Base-by-base conservation (phyloP, 2,329 filamentous ascomycete species). In the Talaromyces sp. region DNA sequence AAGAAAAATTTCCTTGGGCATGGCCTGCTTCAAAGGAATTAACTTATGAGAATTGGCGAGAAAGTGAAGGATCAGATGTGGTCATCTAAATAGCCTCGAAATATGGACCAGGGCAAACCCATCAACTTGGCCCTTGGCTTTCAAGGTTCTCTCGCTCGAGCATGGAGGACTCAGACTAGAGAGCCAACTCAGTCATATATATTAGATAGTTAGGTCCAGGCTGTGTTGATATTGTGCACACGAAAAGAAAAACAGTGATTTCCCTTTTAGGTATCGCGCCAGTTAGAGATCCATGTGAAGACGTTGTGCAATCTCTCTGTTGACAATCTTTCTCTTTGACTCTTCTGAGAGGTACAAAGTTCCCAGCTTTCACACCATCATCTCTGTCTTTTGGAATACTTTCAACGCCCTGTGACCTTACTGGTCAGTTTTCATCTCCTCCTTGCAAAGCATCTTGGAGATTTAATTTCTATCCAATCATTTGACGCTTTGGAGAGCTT, bases 181-280 rank as follows among this genome's bases (percentile, higher is more conserved):
- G 13, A 13, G 28, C n/a, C 2, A 48, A 19, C 33, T 3, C 19
- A 33, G 7, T 19, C 15, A 4, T 3, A 15, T 35, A 2, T 7
- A 5, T 48, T 19, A 7, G 17, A n/a, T 5, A 33, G 19, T 33
- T 13, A 33, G n/a, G 25, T 28, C 45, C 11, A 10, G 28, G 19
- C n/a, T 48, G 17, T 13, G 45, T 25, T 48, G 45, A 35, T 48
- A 35, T 39, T 40, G n/a, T 31, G 22, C 19, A 39, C 25, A 33
- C 11, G 43, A 46, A 19, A 25, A 19, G n/a, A 21, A 31, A 33
- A 48, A 10, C 10, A 25, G 9, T 17, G 28, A 19, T 15, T 45
- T 53, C 56, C 50, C 6, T 28, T 53, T 54, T 39, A 5, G 56
- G 56, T 33, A 58, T 48, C 56, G 41, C 56, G 40, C 17, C 15